These are phyloP conservation scores for Wickerhamomyces bisporus DNA, from an alignment of 805 yeast species.

Conservation along the genomic window DNA sequence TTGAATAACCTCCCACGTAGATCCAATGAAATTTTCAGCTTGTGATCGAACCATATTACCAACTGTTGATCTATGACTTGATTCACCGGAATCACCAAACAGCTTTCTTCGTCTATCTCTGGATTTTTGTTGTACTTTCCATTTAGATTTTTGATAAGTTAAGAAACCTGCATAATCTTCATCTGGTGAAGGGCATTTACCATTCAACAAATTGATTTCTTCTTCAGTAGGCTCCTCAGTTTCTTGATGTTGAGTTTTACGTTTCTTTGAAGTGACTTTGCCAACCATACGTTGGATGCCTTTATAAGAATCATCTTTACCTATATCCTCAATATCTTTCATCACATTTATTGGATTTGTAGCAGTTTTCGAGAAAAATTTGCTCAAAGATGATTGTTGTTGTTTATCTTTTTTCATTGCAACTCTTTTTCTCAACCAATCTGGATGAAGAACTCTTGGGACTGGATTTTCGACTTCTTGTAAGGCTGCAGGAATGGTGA, in stretches of 20 bases:
- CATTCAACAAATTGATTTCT: conserved; percentile 44
- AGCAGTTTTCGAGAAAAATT: conserved; percentile 48
- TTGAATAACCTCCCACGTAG: conserved; percentile 84
- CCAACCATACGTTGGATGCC: conserved; percentile 27
- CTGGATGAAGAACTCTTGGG: conserved; percentile 91
- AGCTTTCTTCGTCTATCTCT: conserved; percentile 66
- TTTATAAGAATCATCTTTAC: conserved; percentile 27
- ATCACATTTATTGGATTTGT: conserved; percentile 37
- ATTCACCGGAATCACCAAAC: conserved; percentile 62
- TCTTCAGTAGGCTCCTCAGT: conserved; percentile 37
- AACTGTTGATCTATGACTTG: conserved; percentile 54
- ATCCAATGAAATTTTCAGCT: conserved; percentile 71
- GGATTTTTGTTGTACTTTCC: conserved; percentile 75
- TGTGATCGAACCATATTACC: conserved; percentile 69
- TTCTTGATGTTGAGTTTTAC: conserved; percentile 27
- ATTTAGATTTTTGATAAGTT: conserved; percentile 75
- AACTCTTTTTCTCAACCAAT: conserved; percentile 75
- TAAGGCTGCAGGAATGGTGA: conserved; percentile 95
- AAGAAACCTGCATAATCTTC: conserved; percentile 68
- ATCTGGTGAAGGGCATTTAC: conserved; percentile 58
- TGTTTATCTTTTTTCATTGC: conserved; percentile 54
- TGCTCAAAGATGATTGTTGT: conserved; percentile 63
- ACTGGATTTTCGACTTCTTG: conserved; percentile 89
- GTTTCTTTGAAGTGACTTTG: conserved; percentile 31
- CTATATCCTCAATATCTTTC: conserved; percentile 75